Base-by-base conservation (phyloP, 352 stramenopile species). In the Globisporangium spinosum region DNA sequence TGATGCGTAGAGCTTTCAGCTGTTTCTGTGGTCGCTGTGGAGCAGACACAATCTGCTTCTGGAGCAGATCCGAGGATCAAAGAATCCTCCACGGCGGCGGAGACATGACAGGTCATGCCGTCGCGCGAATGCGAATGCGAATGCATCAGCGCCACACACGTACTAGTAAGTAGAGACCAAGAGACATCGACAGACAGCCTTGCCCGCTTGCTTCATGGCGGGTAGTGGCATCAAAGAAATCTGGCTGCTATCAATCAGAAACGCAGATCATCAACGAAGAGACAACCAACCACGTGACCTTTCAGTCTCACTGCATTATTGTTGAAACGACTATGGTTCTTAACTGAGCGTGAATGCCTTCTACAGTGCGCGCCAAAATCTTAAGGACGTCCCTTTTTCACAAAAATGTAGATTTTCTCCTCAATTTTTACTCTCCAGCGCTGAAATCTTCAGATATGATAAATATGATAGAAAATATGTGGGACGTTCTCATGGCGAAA, bases 1-100 rank as follows among this genome's bases (percentile, higher is more conserved):
- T 43, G 35, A 43, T 43, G 35, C 13, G 9, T 17, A 17, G 35
- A 17, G 9, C 23, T 58, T 40, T 20, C 54, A 58, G 5, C 55
- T 60, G 54, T 59, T 59, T 17, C 4, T 38, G 32, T 38, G 32
- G 32, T 38, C 32, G 9, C 17, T 58, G 2, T 13, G 53, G 27
- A 60, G 29, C 55, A 32, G 55, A 60, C 55, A 60, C 55, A 60
- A 34, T 43, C 55, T 60, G 55, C 55, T 43, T 60, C 23, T 45
- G 27, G 7, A 27, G 27, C 15, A 59, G 35, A 43, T 43, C 35
- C 9, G 12, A 13, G 35, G 38, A 20, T 47, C 38, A 47, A 47
- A 47, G 38, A 47, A 47, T 47, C 38, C 54, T 10, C 13, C 27
- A 10, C 15, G 27, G 22, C n/a, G 4, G 6, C 2, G 15, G 22